These are phyloP conservation scores for Rhodotorula sp. DNA, from an alignment of 1,284 basidiomycete genomes.

Conservation along the genomic window DNA sequence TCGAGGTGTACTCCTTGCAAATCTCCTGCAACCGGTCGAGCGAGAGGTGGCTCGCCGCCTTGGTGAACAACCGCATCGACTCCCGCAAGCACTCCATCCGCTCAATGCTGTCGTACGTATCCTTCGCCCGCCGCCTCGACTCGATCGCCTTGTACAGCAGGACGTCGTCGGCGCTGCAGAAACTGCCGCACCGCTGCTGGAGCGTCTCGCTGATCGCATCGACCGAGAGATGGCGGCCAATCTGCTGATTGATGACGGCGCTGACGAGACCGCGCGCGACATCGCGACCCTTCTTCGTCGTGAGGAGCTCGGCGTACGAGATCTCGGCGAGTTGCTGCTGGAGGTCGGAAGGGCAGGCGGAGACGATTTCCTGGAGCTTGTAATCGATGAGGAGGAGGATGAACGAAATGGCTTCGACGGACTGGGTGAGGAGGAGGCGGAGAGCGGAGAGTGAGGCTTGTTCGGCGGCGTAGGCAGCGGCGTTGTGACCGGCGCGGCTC, in stretches of 20 bases:
- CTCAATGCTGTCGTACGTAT: constrained; percentile 70
- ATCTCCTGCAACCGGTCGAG: constrained; percentile 82
- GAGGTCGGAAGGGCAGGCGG: constrained; percentile 64
- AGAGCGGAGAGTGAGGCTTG: constrained; percentile 74
- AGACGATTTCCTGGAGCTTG: constrained; percentile 77
- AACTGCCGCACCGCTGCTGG: constrained; percentile 91
- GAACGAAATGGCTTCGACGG: constrained; percentile 90
- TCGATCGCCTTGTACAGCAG: constrained; percentile 98
- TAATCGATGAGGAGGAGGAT: constrained; percentile 89
- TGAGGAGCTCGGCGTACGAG: constrained; percentile 82
- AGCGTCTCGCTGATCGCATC: constrained; percentile 93
- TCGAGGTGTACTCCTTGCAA: constrained; percentile 77
- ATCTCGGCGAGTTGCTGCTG: constrained; percentile 67
- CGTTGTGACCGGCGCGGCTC: constrained; percentile 25
- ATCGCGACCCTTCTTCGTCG: constrained; percentile 73
- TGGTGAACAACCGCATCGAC: constrained; percentile 78
- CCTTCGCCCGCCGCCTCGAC: constrained; percentile 83
- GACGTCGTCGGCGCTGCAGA: constrained; percentile 97
- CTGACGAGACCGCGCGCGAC: constrained; percentile 86
- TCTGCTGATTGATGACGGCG: constrained; percentile 95
- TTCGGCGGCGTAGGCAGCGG: constrained; percentile 61
- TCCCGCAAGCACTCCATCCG: constrained; percentile 73
- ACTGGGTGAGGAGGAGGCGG: constrained; percentile 69
- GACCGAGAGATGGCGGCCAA: constrained; percentile 93
- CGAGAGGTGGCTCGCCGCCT: constrained; percentile 79